These are phyloP conservation scores for Macrocybe gigantea DNA, from an alignment of 768 basidiomycete genomes.

Conservation along the genomic window DNA sequence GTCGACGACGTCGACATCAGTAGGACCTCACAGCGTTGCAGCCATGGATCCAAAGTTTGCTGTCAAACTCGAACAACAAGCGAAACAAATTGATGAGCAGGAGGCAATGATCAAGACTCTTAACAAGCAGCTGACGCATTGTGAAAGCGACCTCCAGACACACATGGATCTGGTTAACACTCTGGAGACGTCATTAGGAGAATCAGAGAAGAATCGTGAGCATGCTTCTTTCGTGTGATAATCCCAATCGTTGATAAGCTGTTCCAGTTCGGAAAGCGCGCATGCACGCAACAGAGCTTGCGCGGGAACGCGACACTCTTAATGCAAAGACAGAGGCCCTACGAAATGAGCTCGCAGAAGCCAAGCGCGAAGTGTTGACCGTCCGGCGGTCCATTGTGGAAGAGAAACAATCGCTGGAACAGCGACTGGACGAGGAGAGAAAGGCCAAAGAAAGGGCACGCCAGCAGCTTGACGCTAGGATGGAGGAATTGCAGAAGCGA, in stretches of 20 bases:
- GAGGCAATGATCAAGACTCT: slow-evolving; percentile 90
- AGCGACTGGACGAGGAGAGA: slow-evolving; percentile 80
- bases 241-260: slow-evolving; percentile 3
- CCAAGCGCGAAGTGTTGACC: slow-evolving; percentile 72
- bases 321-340: slow-evolving; percentile 60
- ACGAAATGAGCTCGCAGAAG: slow-evolving; percentile 67
- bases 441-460: slow-evolving; percentile 85
- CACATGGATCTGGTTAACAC: slow-evolving; percentile 87
- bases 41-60: slow-evolving; percentile 50
- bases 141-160: slow-evolving; percentile 84
- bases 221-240: slow-evolving; percentile 13
- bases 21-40: slow-evolving; percentile 34
- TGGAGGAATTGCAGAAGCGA: slow-evolving; percentile 79
- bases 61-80: slow-evolving; percentile 64
- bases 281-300: slow-evolving; percentile 87
- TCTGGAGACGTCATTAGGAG: slow-evolving; percentile 80
- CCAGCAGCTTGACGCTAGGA: slow-evolving; percentile 79
- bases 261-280: slow-evolving; percentile 82
- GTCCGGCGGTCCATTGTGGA: slow-evolving; percentile 78
- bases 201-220: slow-evolving; percentile 91
- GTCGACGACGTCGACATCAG: slow-evolving; percentile 46
- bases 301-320: slow-evolving; percentile 77
- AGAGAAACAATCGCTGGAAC: slow-evolving; percentile 84
- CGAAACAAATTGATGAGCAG: slow-evolving; percentile 75
- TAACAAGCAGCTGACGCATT: slow-evolving; percentile 91